Conservation (phyloP, 1,139 yeast genomes). For the Spencermartinsiella ligniputridi region DNA sequence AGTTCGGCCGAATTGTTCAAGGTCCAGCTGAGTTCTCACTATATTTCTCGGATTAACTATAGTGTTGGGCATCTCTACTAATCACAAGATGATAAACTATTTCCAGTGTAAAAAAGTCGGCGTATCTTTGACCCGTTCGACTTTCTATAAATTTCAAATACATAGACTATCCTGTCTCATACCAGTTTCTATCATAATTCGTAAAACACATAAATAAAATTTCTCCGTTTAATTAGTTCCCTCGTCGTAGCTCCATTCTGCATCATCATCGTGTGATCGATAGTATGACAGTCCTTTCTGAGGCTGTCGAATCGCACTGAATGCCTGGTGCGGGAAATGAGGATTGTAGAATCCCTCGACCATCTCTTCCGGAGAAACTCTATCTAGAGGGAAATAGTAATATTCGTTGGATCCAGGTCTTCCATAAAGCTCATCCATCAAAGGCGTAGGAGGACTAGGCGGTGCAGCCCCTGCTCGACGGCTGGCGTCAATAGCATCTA, state of each 20-base stretch:
- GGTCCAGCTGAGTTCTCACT: too few species aligned
- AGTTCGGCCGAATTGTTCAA: too few species aligned
- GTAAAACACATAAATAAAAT: background rate
- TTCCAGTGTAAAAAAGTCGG: too few species aligned
- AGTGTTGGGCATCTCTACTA: too few species aligned
- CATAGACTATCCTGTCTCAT: too few species aligned
- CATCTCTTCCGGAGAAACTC: constrained; percentile 6
- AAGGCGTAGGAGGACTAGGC: background rate
- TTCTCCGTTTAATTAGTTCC: too few species aligned
- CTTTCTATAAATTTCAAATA: too few species aligned
- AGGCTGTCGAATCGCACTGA: background rate
- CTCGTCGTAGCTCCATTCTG: constrained; percentile 2
- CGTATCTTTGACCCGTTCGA: too few species aligned
- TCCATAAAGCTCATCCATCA: background rate
- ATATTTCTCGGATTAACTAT: too few species aligned
- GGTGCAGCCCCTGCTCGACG: background rate
- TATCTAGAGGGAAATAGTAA: constrained; percentile 12
- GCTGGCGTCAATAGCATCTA: background rate
- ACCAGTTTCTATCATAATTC: too few species aligned
- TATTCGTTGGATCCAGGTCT: constrained; percentile 3
- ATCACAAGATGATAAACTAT: too few species aligned
- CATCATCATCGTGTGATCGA: background rate
- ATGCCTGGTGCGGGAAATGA: constrained; percentile 10
- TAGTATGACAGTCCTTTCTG: constrained; percentile 4
- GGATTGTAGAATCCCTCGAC: constrained; percentile 13